phyloP scores from a whole-genome alignment of 179 eudicot genomes.

The Spinacia oleracea region DNA sequence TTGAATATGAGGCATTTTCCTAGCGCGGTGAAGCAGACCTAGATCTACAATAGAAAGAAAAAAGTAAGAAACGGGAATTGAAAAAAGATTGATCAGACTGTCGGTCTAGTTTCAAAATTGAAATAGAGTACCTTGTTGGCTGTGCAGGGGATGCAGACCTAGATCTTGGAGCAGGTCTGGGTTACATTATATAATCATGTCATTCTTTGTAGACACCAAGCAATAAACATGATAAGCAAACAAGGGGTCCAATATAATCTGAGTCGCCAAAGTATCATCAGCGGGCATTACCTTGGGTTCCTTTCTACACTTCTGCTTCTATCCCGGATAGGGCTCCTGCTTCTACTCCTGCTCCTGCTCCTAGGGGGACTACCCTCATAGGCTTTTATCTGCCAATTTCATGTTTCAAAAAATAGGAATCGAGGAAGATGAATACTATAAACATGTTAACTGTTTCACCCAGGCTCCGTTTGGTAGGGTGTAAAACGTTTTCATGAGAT shows the following conservation, averaged over 20 bases:
- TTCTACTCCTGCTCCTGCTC: conserved; percentile 33
- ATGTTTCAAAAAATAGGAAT: neutral
- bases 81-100: neutral
- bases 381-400: conserved; percentile 29
- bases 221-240: conserved; percentile 9
- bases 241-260: neutral
- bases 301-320: conserved; percentile 35
- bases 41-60: conserved; percentile 11
- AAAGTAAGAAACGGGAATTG: neutral
- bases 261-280: conserved; percentile 1
- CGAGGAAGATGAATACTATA: neutral
- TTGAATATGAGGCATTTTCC: conserved; percentile 1
- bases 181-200: conserved; percentile 20
- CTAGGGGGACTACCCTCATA: conserved; percentile 34
- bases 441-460: neutral
- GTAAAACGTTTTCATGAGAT: too few relatives aligned
- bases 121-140: conserved; percentile 14
- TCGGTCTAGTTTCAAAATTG: neutral
- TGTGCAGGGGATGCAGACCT: conserved; percentile 24
- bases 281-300: conserved; percentile 22
- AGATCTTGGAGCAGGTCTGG: conserved; percentile 28
- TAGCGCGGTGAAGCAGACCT: conserved; percentile 31
- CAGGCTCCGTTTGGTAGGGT: too few relatives aligned
- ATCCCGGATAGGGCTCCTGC: conserved; percentile 33
- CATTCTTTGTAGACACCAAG: conserved; percentile 13